A percentile compares a stretch with the other conserved stretches of the same genome.
These are phyloP conservation scores for Lycium barbarum DNA, from an alignment of 257 asterid genomes.

Conservation along the genomic window DNA sequence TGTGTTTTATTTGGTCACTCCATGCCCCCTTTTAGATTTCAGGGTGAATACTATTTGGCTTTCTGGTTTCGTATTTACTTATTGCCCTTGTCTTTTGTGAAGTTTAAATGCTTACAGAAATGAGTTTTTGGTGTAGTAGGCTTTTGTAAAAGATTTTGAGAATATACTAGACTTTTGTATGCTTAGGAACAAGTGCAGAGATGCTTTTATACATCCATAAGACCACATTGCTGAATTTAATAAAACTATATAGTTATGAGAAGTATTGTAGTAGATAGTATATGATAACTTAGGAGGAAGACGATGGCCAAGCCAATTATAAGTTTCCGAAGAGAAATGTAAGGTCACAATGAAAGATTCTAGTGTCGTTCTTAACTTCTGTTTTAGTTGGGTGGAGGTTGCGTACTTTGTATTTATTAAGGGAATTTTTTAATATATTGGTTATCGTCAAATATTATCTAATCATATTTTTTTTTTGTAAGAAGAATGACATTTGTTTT, in stretches of 20 bases:
- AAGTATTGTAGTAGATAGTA: background rate
- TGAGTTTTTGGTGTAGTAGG: background rate
- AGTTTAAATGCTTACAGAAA: background rate
- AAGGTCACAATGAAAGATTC: background rate
- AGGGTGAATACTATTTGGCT: slow-evolving; percentile 2
- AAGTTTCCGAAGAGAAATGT: slow-evolving; percentile 10
- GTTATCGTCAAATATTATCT: background rate
- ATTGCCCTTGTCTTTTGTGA: background rate
- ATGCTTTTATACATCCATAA: background rate
- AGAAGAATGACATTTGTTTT: background rate
- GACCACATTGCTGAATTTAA: background rate
- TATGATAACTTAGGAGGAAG: background rate
- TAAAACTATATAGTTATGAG: background rate
- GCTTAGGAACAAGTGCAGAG: background rate
- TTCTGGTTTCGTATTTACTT: background rate
- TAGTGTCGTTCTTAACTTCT: background rate
- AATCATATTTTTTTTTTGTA: background rate
- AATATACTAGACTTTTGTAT: background rate
- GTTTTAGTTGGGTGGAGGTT: background rate
- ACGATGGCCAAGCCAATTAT: background rate
- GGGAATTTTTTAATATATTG: background rate
- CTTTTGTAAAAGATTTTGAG: background rate
- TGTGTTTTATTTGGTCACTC: background rate
- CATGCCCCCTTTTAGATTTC: background rate
- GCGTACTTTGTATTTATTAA: background rate